Evolutionary conservation across 2,329 filamentous ascomycete genomes (phyloP), one percentile per base, ranked within the genome.

Genomic region (Aureobasidium sp.): DNA sequence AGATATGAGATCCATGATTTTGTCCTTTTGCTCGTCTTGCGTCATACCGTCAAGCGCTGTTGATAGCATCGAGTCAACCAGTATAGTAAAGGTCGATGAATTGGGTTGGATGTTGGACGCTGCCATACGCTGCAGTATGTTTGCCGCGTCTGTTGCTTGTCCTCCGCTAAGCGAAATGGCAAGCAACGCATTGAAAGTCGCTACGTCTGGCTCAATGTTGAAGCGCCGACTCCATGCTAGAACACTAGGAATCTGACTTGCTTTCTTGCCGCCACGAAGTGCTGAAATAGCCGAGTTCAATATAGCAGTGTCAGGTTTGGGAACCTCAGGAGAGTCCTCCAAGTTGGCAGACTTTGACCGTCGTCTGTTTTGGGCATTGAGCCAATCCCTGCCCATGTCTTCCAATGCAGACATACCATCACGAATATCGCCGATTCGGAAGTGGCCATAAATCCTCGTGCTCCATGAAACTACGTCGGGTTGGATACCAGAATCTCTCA

Each of bases 201-300:
- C 63, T 64, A 68, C 57, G 62, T 76, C 67, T 13, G 71, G 68
- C 61, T 74, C 67, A 29, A 75, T 68, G 46, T 65, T 68, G 56
- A 73, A 73, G 9, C 65, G 62, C 2, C 68, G 67, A 23, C 75
- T 78, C 75, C 76, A 80, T 5, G 68, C 69, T 4, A 91, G 77
- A 9, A 89, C 76, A 20, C 77, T 74, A 29, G 79, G 75, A 23
- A 84, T 84, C 3, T 78, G 77, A 1, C 76, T 73, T 34, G 78
- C 70, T 65, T 83, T 79, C 51, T 73, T 68, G n/a, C 73, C 71
- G n/a, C 73, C 71, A 7, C 89, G 74, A 15, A 93, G 75, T 2
- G 83, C 85, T n/a, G 80, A 79, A 55, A 93, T 78, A 12, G 84
- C 85, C 8, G 87, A 84, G 69, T 94, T 93, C 73, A 94, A 77